phyloP scores from a whole-genome alignment of 2,329 filamentous ascomycete species.

The Colletotrichum costaricense region DNA sequence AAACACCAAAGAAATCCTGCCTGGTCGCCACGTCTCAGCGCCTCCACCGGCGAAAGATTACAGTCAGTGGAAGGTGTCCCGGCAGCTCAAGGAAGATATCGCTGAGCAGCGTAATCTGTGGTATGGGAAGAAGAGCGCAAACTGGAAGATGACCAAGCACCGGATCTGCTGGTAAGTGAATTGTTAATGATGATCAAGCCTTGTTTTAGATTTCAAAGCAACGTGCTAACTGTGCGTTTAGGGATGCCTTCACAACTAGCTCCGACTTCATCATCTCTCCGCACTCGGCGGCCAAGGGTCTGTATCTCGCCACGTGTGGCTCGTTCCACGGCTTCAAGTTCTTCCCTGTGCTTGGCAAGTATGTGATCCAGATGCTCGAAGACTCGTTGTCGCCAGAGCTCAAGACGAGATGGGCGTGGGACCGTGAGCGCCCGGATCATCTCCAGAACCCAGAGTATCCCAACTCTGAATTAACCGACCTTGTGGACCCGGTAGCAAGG shows the following conservation, averaged over 20 bases:
- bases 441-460: conserved; percentile 67
- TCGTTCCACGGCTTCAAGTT: conserved; percentile 78
- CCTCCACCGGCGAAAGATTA: conserved; percentile 69
- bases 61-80: conserved; percentile 70
- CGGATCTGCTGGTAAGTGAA: conserved; percentile 73
- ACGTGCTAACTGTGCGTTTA: conserved; percentile 42
- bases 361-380: conserved; percentile 67
- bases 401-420: conserved; percentile 65
- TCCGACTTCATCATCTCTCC: conserved; percentile 73
- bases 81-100: conserved; percentile 67
- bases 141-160: conserved; percentile 70
- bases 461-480: conserved; percentile 66
- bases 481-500: conserved; percentile 49
- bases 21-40: conserved; percentile 65
- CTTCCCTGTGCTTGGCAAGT: conserved; percentile 72
- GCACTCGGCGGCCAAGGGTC: conserved; percentile 59
- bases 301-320: conserved; percentile 73
- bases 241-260: conserved; percentile 73
- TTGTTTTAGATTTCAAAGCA: neutral
- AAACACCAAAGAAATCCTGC: conserved; percentile 63
- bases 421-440: conserved; percentile 67
- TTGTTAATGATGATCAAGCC: neutral
- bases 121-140: conserved; percentile 66
- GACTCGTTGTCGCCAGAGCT: conserved; percentile 56
- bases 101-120: conserved; percentile 66